phyloP scores from a whole-genome alignment of 2,329 filamentous ascomycete genomes.

The Trichoderma asperellum region DNA sequence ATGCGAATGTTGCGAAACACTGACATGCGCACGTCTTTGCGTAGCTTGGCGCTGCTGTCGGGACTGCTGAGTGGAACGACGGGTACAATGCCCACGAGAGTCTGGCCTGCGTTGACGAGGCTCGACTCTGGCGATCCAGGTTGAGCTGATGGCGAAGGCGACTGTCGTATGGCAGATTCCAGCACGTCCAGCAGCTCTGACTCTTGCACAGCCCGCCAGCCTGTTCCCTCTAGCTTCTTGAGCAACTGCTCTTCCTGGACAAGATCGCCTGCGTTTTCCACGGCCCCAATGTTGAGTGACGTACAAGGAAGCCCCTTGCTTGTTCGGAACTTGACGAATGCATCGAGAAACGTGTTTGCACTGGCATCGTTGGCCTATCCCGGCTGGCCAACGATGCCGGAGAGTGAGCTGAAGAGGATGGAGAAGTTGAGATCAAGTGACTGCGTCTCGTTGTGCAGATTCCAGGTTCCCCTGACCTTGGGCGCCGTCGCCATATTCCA shows the following conservation, averaged over 20 bases:
- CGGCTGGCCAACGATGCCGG: conserved; percentile 39
- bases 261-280: conserved; percentile 44
- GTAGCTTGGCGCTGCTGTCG: no score
- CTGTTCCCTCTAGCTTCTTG: no score
- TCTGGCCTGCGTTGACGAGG: no score
- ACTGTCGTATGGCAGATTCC: no score
- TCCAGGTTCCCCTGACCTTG: conserved; percentile 35
- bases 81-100: no score
- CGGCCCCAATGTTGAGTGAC: conserved; percentile 40
- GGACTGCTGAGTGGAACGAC: no score
- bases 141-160: no score
- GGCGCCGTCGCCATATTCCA: conserved; percentile 36
- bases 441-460: conserved; percentile 34
- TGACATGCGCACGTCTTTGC: no score
- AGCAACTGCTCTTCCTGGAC: conserved; percentile 36
- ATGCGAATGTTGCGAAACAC: background rate
- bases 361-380: conserved; percentile 42
- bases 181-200: no score
- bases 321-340: conserved; percentile 39
- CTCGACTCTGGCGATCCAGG: no score
- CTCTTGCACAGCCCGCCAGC: no score
- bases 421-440: conserved; percentile 42
- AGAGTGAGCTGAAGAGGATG: conserved; percentile 34
- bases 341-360: conserved; percentile 41
- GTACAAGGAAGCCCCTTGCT: conserved; percentile 35